Conservation (phyloP, 2,329 filamentous ascomycete genomes). For the Colletotrichum ledebouriae region DNA sequence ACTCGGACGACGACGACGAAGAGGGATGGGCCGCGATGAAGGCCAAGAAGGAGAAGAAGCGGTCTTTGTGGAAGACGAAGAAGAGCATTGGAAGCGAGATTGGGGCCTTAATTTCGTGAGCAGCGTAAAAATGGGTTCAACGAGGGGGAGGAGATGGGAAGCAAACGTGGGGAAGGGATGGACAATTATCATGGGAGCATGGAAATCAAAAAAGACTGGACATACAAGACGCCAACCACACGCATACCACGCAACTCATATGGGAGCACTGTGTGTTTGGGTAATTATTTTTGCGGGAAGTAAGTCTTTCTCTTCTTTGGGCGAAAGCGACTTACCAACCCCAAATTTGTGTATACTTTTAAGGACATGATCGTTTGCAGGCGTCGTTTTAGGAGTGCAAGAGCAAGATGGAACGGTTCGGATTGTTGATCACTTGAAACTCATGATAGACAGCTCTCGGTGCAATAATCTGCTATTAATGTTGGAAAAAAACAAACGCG, state of each 20-base stretch:
- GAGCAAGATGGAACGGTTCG: constrained; percentile 31
- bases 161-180: background rate
- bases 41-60: constrained; percentile 77
- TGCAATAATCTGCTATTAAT: constrained; percentile 41
- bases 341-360: constrained; percentile 36
- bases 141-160: background rate
- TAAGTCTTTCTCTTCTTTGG: background rate
- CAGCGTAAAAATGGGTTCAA: background rate
- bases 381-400: constrained; percentile 21
- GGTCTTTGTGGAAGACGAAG: constrained; percentile 74
- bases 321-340: background rate
- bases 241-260: constrained; percentile 11
- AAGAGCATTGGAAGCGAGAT: constrained; percentile 65
- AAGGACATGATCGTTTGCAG: constrained; percentile 28
- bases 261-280: constrained; percentile 7
- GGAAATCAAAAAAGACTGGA: constrained; percentile 37
- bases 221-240: constrained; percentile 19
- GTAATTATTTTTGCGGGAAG: background rate
- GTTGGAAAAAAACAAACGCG: constrained; percentile 25
- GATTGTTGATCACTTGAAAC: constrained; percentile 26
- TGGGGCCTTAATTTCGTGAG: constrained; percentile 59
- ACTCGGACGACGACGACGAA: constrained; percentile 73
- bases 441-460: constrained; percentile 39
- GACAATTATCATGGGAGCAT: background rate
- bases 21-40: constrained; percentile 79